These are phyloP conservation scores for Boletus fagicola DNA, from an alignment of 768 basidiomycete species.

Conservation along the genomic window DNA sequence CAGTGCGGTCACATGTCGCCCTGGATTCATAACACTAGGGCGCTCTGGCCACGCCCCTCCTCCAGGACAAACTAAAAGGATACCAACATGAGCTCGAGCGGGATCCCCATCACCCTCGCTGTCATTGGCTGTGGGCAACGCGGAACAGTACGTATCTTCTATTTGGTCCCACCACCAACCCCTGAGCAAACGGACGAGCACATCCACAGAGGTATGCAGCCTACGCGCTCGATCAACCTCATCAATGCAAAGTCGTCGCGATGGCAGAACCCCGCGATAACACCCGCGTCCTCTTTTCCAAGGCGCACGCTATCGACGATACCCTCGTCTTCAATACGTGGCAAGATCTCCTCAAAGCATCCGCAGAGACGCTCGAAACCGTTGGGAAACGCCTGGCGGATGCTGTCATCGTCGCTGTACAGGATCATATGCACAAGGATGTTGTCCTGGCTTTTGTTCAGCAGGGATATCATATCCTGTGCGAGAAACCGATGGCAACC, in stretches of 20 bases:
- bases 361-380: conserved; percentile 60
- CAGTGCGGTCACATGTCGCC: conserved; percentile 22
- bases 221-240: conserved; percentile 61
- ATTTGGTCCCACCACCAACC: neutral
- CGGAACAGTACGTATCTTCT: conserved; percentile 53
- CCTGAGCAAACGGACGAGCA: neutral
- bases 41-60: conserved; percentile 34
- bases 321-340: conserved; percentile 70
- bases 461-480: conserved; percentile 86
- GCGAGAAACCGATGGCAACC: conserved; percentile 93
- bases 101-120: conserved; percentile 61
- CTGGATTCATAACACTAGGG: conserved; percentile 32
- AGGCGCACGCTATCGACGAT: conserved; percentile 56
- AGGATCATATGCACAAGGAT: conserved; percentile 76
- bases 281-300: conserved; percentile 58
- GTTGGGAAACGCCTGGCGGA: conserved; percentile 75
- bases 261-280: conserved; percentile 80
- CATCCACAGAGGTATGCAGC: conserved; percentile 53
- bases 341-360: conserved; percentile 67
- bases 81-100: conserved; percentile 15
- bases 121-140: conserved; percentile 84
- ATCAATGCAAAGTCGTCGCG: conserved; percentile 72
- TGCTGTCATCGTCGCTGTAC: conserved; percentile 77
- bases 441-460: conserved; percentile 71
- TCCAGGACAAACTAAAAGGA: conserved; percentile 23